Evolutionary conservation across 495 filamentous ascomycete genomes (phyloP).

Genomic region (Ramalina peruviana): DNA sequence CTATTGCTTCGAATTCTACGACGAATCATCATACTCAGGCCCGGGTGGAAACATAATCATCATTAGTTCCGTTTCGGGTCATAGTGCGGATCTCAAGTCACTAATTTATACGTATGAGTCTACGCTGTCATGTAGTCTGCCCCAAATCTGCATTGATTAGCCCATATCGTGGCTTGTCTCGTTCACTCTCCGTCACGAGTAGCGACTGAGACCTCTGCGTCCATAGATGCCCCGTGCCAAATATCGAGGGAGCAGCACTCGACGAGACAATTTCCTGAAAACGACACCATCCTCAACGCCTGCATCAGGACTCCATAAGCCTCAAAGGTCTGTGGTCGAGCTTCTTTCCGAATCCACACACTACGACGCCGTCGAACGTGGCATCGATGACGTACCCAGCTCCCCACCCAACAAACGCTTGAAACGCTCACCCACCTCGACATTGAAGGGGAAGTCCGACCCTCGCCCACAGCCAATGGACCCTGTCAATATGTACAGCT

Average conservation of each 20-base stretch:
- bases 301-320: constrained; percentile 9
- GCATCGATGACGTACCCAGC: background rate
- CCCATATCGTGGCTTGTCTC: too few relatives aligned
- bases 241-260: constrained; percentile 34
- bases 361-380: constrained; percentile 1
- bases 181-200: too few relatives aligned
- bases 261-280: constrained; percentile 24
- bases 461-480: constrained; percentile 10
- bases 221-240: constrained; percentile 18
- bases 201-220: background rate
- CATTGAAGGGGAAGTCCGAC: background rate
- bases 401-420: constrained; percentile 26
- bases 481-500: constrained; percentile 35
- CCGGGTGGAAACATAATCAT: too few relatives aligned
- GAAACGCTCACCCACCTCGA: constrained; percentile 24
- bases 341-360: constrained; percentile 23
- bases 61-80: too few relatives aligned
- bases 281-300: background rate
- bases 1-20: too few relatives aligned
- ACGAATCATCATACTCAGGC: too few relatives aligned
- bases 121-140: too few relatives aligned
- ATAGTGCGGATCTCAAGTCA: too few relatives aligned
- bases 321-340: constrained; percentile 36
- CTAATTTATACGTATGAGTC: too few relatives aligned
- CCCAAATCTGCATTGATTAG: too few relatives aligned